phyloP scores from a whole-genome alignment of 2,329 filamentous ascomycete species.

The Trichoderma harzianum region DNA sequence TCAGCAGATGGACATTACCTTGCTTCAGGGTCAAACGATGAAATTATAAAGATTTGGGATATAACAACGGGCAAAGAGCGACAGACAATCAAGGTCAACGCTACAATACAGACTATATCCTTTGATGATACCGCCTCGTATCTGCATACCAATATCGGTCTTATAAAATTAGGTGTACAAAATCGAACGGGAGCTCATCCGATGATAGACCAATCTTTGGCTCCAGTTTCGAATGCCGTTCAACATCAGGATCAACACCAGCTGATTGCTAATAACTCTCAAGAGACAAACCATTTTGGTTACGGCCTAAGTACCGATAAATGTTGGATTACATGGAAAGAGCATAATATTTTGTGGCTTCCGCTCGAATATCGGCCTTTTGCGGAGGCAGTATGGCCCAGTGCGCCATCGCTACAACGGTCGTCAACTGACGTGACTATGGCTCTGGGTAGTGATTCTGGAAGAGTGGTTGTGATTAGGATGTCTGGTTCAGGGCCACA shows the following conservation, averaged over 20 bases:
- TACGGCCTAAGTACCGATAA: not conserved
- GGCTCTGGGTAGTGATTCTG: no score
- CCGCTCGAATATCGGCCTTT: not conserved
- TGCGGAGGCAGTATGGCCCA: accelerated
- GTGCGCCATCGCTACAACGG: accelerated
- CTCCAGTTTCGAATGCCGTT: no score
- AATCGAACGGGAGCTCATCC: no score
- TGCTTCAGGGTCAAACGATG: not conserved
- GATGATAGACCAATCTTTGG: no score
- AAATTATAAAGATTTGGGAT: not conserved
- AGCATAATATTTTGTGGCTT: not conserved
- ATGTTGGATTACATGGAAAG: not conserved
- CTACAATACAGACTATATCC: no score
- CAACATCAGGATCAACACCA: not conserved
- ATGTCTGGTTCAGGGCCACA: no score
- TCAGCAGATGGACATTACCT: not conserved
- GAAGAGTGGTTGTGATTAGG: no score
- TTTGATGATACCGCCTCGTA: no score
- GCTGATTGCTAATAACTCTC: accelerated
- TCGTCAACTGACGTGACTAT: not conserved
- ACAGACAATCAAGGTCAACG: no score
- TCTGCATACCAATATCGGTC: no score
- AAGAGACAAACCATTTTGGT: not conserved
- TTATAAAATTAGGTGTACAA: no score
- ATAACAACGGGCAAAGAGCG: not conserved